Base-by-base conservation (phyloP, 1,284 basidiomycete species). In the Trichosporon sp. region DNA sequence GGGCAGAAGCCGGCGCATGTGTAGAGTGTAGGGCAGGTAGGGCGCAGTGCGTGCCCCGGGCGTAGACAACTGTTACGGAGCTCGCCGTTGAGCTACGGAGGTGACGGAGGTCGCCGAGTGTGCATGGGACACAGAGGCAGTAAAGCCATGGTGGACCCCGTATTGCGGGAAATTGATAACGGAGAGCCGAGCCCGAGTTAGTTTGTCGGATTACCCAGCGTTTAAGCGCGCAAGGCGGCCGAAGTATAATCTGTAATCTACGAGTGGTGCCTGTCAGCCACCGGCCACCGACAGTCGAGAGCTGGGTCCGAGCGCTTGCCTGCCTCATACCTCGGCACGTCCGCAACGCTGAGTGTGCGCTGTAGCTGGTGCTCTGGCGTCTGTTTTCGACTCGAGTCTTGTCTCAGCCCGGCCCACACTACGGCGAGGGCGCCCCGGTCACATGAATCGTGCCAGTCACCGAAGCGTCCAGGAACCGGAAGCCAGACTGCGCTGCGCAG, bases 161-260 rank as follows among this genome's bases (percentile, higher is more conserved):
- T 54, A 7, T 54, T 19, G 19, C 51, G 51, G 51, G 51, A 54
- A 54, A 54, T 54, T 54, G 51, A 54, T 54, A 54, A 54, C 21
- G 51, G 51, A 54, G 4, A 54, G 10, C 51, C 51, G 51, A 54
- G 4, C 51, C n/a, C 16, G n/a, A 51, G 35, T 10, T 26, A 26
- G 26, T 37, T 10, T 37, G 35, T 37, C 35, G 51, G 19, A 7
- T 54, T 21, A 54, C 8, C 19, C 14, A 16, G 19, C 51, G 38
- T 46, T 46, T 46, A 46, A 16, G 43, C 43, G 43, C 43, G 16
- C 4, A 4, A 16, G 3, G 51, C 19, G 38, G 38, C 38, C 38
- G 38, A 40, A 6, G 51, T 8, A 26, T 26, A n/a, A 21, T 26
- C 51, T 26, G 19, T 54, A 54, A 54, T 54, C 51, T 54, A 37